Evolutionary conservation across 2,329 filamentous ascomycete species (phyloP).

Genomic region (Fusarium torreyae): DNA sequence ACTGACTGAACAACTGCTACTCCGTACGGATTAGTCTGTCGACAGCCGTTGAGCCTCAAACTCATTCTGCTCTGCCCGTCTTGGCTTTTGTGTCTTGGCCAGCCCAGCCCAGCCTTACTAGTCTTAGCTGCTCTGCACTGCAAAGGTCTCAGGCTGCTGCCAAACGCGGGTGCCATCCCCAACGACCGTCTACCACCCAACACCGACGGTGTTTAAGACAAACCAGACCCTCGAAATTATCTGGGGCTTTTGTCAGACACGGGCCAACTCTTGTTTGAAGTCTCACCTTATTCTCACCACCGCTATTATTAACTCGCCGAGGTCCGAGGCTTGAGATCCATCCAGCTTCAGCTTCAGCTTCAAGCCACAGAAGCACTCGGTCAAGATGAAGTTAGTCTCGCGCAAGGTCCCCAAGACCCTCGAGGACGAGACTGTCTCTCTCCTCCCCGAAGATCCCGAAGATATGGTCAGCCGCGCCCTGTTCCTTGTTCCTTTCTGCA

Average conservation of each 20-base stretch:
- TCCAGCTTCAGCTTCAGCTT: conserved; percentile 14
- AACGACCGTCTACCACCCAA: conserved; percentile 10
- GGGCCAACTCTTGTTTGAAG: conserved; percentile 29
- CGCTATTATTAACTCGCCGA: conserved; percentile 30
- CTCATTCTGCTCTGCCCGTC: background rate
- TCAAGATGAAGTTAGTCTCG: conserved; percentile 59
- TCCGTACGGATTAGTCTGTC: background rate
- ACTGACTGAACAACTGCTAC: conserved; percentile 3
- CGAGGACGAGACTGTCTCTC: conserved; percentile 59
- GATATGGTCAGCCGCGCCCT: conserved; percentile 59
- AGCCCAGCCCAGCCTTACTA: conserved; percentile 28
- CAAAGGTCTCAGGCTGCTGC: conserved; percentile 16
- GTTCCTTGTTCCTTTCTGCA: conserved; percentile 22
- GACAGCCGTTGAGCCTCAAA: conserved; percentile 31
- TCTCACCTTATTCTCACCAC: background rate
- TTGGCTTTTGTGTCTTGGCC: conserved; percentile 27
- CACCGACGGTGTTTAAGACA: conserved; percentile 6
- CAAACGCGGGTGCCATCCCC: conserved; percentile 18
- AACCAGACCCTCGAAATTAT: conserved; percentile 5
- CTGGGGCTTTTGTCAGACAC: conserved; percentile 30
- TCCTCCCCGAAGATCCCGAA: conserved; percentile 62
- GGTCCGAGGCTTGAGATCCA: conserved; percentile 27
- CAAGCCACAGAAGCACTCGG: conserved; percentile 33
- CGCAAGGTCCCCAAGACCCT: conserved; percentile 57
- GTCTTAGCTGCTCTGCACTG: conserved; percentile 17